Evolutionary conservation across 495 filamentous ascomycete genomes (phyloP).

Genomic region (Cercophora samala): DNA sequence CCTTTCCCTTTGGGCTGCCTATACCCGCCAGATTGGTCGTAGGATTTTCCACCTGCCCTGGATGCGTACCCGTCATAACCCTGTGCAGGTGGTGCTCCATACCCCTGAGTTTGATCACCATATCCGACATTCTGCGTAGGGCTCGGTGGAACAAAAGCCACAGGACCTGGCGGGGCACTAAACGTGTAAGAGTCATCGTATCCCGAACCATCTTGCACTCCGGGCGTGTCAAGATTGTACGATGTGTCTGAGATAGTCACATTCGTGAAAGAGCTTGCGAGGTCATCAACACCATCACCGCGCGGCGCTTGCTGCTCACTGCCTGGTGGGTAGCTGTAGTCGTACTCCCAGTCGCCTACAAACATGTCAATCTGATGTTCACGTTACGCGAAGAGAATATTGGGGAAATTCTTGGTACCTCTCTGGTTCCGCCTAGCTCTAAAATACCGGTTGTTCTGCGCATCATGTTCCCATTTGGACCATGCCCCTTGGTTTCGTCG

Average conservation of each 20-base stretch:
- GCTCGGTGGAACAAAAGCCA: background rate
- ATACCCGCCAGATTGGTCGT: background rate
- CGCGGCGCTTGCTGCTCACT: constrained; percentile 11
- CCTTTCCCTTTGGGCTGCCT: constrained; percentile 12
- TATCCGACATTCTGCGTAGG: background rate
- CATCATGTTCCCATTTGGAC: background rate
- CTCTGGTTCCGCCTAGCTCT: constrained; percentile 11
- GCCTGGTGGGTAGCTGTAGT: background rate
- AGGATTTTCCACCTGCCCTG: constrained; percentile 11
- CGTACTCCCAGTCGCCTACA: constrained; percentile 16
- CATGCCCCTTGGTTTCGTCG: constrained; percentile 9
- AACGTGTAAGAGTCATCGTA: constrained; percentile 15
- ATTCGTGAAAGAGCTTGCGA: constrained; percentile 12
- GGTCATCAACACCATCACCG: constrained; percentile 9
- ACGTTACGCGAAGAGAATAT: background rate
- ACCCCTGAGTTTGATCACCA: background rate
- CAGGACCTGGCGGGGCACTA: background rate
- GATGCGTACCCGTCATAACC: background rate
- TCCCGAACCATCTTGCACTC: background rate
- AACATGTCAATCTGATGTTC: background rate
- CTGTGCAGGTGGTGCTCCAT: constrained; percentile 3
- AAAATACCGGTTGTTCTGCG: background rate
- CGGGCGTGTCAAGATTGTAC: constrained; percentile 7
- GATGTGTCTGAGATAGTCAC: constrained; percentile 1
- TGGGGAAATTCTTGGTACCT: constrained; percentile 14